phyloP scores from a whole-genome alignment of 2,329 filamentous ascomycete genomes.

The Cadophora luteo-olivacea region DNA sequence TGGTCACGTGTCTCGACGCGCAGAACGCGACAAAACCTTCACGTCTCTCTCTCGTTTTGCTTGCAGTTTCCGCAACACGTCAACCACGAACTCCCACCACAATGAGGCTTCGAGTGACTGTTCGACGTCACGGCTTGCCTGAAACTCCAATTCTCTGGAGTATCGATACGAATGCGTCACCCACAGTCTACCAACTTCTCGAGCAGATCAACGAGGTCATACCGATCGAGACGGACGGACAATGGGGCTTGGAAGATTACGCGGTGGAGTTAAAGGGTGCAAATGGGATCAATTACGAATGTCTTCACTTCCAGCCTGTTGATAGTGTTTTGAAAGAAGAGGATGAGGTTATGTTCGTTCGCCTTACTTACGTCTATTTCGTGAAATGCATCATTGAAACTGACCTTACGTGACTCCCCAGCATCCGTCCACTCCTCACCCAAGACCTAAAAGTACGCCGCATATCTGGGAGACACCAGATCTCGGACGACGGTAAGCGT shows the following conservation, averaged over 20 bases:
- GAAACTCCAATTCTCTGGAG: slow-evolving; percentile 76
- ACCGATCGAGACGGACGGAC: slow-evolving; percentile 74
- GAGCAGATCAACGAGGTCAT: slow-evolving; percentile 80
- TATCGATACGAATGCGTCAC: slow-evolving; percentile 55
- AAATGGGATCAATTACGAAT: slow-evolving; percentile 75
- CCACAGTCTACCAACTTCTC: slow-evolving; percentile 78
- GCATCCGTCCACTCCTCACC: slow-evolving; percentile 78
- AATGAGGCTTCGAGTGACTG: slow-evolving; percentile 76
- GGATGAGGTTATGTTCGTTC: slow-evolving; percentile 78
- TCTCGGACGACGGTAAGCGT: slow-evolving; percentile 78
- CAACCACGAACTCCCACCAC: slow-evolving; percentile 14
- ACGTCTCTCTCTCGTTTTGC: slow-evolving; percentile 6
- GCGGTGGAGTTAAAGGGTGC: slow-evolving; percentile 72
- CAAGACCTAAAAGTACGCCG: slow-evolving; percentile 76
- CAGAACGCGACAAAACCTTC: neutral
- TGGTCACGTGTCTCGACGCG: slow-evolving; percentile 1
- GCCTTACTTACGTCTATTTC: slow-evolving; percentile 2
- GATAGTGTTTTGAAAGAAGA: slow-evolving; percentile 77
- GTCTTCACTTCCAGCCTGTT: slow-evolving; percentile 82
- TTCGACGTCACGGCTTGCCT: slow-evolving; percentile 77
- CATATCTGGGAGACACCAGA: slow-evolving; percentile 81
- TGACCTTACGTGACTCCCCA: slow-evolving; percentile 45
- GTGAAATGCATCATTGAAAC: slow-evolving; percentile 8
- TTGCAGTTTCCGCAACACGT: slow-evolving; percentile 3
- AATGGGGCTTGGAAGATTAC: slow-evolving; percentile 93